Base-by-base conservation (phyloP, 805 yeast genomes). In the Metschnikowia henanensis region DNA sequence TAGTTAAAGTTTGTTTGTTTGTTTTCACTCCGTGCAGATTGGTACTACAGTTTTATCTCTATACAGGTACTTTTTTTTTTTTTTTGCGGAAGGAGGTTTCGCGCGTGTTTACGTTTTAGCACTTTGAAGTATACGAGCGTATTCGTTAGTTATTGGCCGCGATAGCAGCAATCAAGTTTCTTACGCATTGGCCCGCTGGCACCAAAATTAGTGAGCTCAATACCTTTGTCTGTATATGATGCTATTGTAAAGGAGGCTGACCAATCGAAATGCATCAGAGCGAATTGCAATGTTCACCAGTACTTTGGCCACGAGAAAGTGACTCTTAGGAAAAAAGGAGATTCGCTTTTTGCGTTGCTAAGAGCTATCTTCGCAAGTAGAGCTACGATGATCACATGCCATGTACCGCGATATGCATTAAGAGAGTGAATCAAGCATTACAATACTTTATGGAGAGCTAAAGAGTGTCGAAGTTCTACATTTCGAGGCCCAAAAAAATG, bases 401-500 rank as follows among this genome's bases (percentile, higher is more conserved):
- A 8, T 15, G 12, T 2, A 17, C 7, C 10, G 15, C 9, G 17
- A 13, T 16, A 6, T 15, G 19, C 16, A 15, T 30, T 30, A 8
- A 5, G 15, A 30, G 12, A 16, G 12, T 17, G 32, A 9, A 12
- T 29, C 4, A 29, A 16, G n/a, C 32, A 30, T 13, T 4, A 23
- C 26, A 23, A 22, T 23, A 9, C 8, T 2, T 9, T 23, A 9
- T 9, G 5, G 3, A 9, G 4, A 10, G 4, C 6, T 19, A 20
- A 6, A 19, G 26, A 33, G 7, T 20, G 9, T 2, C 12, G 2
- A 23, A 13, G 12, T 5, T 23, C 26, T 6, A 23, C 7, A 22
- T 13, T 8, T 29, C 51, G 18, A 48, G 46, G 5, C 50, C 51
- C 38, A 53, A 45, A 31, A 53, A 53, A 18, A 31, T 37, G 8